phyloP scores from a whole-genome alignment of 140 eudicot species.

The Ambrosia hybrid region DNA sequence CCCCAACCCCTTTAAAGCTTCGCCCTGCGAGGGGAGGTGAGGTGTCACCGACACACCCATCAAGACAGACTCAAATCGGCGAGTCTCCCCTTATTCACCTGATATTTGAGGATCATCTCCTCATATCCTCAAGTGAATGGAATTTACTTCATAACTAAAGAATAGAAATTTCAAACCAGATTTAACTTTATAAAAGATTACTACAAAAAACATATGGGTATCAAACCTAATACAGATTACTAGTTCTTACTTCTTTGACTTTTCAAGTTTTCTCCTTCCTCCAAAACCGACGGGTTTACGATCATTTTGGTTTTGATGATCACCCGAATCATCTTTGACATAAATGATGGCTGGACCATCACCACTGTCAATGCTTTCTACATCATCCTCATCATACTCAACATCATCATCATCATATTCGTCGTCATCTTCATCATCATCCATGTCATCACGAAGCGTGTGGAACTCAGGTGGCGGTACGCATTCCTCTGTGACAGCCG shows the following conservation, averaged over 20 bases:
- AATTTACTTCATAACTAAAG: no score
- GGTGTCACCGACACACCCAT: no score
- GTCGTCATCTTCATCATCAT: constrained; percentile 59
- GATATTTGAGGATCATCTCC: no score
- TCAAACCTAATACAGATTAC: constrained; percentile 13
- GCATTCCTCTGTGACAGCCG: constrained; percentile 74
- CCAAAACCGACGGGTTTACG: constrained; percentile 23
- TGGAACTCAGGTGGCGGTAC: constrained; percentile 87
- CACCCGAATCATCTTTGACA: constrained; percentile 38
- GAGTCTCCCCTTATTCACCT: no score
- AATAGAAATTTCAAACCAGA: not conserved
- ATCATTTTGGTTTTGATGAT: constrained; percentile 4
- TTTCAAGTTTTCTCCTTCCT: constrained; percentile 35
- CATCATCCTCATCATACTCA: constrained; percentile 33
- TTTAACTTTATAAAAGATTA: not conserved
- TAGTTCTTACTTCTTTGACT: constrained; percentile 21
- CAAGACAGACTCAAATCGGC: no score
- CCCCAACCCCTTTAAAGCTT: no score
- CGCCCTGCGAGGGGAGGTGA: no score
- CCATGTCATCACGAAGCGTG: constrained; percentile 58
- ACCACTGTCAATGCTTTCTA: constrained; percentile 1
- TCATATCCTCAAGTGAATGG: no score
- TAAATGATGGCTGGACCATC: constrained; percentile 36
- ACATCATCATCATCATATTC: constrained; percentile 26
- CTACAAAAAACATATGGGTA: not conserved